Conservation (phyloP, 805 yeast species). For the Torulaspora microellipsoides region DNA sequence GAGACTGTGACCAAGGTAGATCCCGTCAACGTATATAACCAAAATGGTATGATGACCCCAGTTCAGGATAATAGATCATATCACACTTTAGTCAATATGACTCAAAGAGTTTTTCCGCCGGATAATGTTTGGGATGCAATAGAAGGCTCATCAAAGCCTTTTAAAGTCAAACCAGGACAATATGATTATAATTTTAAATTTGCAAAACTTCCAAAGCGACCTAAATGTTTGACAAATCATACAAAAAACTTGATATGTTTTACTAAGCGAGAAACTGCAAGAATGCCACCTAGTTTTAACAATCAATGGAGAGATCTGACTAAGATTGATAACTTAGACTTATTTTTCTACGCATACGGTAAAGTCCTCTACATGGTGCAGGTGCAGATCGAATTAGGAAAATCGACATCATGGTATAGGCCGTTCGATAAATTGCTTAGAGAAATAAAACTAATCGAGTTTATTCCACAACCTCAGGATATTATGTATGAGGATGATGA, state of each 20-base stretch:
- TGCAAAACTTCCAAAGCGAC: conserved; percentile 24
- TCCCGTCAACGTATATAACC: conserved; percentile 19
- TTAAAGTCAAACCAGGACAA: conserved; percentile 28
- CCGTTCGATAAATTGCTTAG: conserved; percentile 27
- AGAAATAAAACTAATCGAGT: conserved; percentile 22
- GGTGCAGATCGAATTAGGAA: conserved; percentile 29
- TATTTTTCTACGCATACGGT: conserved; percentile 29
- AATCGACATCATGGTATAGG: conserved; percentile 27
- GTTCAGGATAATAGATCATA: conserved; percentile 26
- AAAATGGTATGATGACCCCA: conserved; percentile 26
- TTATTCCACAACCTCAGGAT: conserved; percentile 25
- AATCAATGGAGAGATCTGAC: conserved; percentile 22
- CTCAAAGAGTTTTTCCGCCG: conserved; percentile 31
- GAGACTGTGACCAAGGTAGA: conserved; percentile 29
- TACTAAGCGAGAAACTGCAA: conserved; percentile 18
- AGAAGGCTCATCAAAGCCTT: conserved; percentile 28
- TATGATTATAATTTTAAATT: conserved; percentile 27
- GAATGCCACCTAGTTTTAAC: conserved; percentile 32
- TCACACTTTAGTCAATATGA: conserved; percentile 22
- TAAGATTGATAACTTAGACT: conserved; percentile 24
- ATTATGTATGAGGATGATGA: conserved; percentile 15
- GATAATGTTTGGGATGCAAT: conserved; percentile 33
- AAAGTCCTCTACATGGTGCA: conserved; percentile 28
- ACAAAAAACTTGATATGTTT: conserved; percentile 20
- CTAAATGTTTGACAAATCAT: conserved; percentile 26